A percentile compares a stretch with the other conserved stretches of the same genome.
phyloP scores from a whole-genome alignment of 2,329 filamentous ascomycete species.

The Tolypocladium inflatum region DNA sequence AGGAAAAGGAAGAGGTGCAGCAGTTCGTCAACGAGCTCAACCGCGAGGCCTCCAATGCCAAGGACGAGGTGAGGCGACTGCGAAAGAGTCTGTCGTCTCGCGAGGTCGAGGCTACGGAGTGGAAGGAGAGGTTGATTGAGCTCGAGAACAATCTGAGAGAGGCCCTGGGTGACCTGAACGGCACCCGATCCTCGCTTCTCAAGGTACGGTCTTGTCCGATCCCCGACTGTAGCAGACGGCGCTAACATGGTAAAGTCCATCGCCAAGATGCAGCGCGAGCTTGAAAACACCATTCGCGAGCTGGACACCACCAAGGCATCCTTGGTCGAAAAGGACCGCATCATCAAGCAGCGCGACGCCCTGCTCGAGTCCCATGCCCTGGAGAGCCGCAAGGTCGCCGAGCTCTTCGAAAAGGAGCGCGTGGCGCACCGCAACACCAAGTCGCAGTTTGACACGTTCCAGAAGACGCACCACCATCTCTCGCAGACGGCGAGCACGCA shows the following conservation, averaged over 20 bases:
- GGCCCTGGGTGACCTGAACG: constrained; percentile 78
- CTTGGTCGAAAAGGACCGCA: constrained; percentile 79
- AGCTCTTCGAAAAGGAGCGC: constrained; percentile 86
- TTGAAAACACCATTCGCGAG: constrained; percentile 75
- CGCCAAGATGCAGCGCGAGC: constrained; percentile 75
- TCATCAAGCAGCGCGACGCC: constrained; percentile 81
- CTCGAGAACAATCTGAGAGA: constrained; percentile 82
- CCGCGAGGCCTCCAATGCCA: constrained; percentile 66
- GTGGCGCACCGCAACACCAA: constrained; percentile 78
- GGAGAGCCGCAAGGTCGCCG: constrained; percentile 74
- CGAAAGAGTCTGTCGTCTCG: constrained; percentile 74
- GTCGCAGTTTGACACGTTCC: constrained; percentile 76
- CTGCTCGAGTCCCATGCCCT: constrained; percentile 82
- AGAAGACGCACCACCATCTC: constrained; percentile 80
- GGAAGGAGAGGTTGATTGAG: constrained; percentile 84
- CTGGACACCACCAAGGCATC: constrained; percentile 70
- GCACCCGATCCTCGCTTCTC: constrained; percentile 75
- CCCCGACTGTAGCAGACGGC: not conserved
- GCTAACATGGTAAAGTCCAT: constrained; percentile 48
- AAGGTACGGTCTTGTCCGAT: constrained; percentile 41
- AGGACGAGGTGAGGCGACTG: constrained; percentile 75
- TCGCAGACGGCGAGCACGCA: constrained; percentile 78
- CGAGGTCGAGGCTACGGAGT: constrained; percentile 81
- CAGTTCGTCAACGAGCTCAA: constrained; percentile 91
- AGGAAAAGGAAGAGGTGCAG: constrained; percentile 92